Evolutionary conservation across 2,329 filamentous ascomycete genomes (phyloP).

Genomic region (Sarocladiaceae sp.): DNA sequence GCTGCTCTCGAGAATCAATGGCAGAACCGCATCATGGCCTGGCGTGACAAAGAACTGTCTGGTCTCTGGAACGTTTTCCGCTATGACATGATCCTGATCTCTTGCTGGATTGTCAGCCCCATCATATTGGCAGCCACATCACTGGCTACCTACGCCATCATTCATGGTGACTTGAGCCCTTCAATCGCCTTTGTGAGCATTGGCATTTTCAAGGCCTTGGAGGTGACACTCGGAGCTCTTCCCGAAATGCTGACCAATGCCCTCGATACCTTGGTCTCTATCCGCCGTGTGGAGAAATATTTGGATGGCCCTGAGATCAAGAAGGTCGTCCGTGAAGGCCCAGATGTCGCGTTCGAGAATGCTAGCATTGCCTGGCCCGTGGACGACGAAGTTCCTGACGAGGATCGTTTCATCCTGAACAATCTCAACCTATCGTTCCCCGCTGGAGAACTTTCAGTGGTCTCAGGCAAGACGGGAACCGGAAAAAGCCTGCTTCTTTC

Average conservation of each 20-base stretch:
- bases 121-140: slow-evolving; percentile 70
- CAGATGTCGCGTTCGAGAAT: slow-evolving; percentile 60
- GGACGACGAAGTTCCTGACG: slow-evolving; percentile 55
- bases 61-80: slow-evolving; percentile 64
- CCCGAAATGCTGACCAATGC: slow-evolving; percentile 69
- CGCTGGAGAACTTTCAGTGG: slow-evolving; percentile 63
- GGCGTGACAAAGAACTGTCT: slow-evolving; percentile 61
- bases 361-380: slow-evolving; percentile 73
- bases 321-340: slow-evolving; percentile 47
- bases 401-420: slow-evolving; percentile 60
- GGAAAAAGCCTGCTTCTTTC: slow-evolving; percentile 75
- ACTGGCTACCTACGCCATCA: slow-evolving; percentile 61
- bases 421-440: slow-evolving; percentile 66
- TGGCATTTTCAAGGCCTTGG: slow-evolving; percentile 69
- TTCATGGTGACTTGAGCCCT: slow-evolving; percentile 60
- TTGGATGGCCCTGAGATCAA: slow-evolving; percentile 62
- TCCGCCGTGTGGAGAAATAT: slow-evolving; percentile 68
- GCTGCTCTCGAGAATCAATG: slow-evolving; percentile 71
- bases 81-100: slow-evolving; percentile 58
- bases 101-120: slow-evolving; percentile 70
- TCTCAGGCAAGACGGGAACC: slow-evolving; percentile 73
- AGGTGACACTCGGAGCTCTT: slow-evolving; percentile 65
- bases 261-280: slow-evolving; percentile 69
- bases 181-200: slow-evolving; percentile 78
- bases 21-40: slow-evolving; percentile 62